These are phyloP conservation scores for Citropsis articulata DNA, from an alignment of 345 rosid species.

Conservation along the genomic window DNA sequence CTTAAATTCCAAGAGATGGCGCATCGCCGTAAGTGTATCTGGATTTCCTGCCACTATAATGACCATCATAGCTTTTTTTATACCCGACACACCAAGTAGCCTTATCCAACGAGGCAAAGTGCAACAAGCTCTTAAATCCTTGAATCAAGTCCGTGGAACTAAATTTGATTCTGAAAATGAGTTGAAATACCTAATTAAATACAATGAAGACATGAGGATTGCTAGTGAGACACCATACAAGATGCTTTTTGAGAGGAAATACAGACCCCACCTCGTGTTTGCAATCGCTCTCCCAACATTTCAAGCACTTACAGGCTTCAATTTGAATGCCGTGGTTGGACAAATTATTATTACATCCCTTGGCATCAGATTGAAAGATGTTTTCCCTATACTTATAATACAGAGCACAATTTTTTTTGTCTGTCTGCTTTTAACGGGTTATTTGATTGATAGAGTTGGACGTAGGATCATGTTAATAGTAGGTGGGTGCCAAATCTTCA, in stretches of 20 bases:
- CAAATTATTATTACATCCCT: background rate
- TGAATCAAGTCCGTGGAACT: background rate
- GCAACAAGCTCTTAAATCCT: background rate
- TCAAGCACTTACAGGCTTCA: background rate
- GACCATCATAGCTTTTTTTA: background rate
- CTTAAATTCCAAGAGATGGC: constrained; percentile 18
- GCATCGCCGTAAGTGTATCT: constrained; percentile 24
- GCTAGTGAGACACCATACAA: background rate
- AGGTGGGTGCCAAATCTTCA: constrained; percentile 16
- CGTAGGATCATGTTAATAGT: constrained; percentile 18
- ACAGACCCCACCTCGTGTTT: background rate
- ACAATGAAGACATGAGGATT: background rate
- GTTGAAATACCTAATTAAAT: background rate
- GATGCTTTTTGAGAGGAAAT: background rate
- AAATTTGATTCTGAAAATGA: background rate
- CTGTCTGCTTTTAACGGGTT: constrained; percentile 3
- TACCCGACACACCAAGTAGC: background rate
- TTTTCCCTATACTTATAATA: background rate
- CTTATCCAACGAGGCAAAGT: constrained; percentile 2
- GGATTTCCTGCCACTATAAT: background rate
- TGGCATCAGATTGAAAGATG: background rate
- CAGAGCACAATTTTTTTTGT: background rate
- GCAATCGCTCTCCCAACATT: background rate
- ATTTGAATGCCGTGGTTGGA: background rate
- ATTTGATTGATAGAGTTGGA: constrained; percentile 17